Evolutionary conservation across 2,329 filamentous ascomycete genomes (phyloP).

Genomic region (Nigrospora osmanthi): DNA sequence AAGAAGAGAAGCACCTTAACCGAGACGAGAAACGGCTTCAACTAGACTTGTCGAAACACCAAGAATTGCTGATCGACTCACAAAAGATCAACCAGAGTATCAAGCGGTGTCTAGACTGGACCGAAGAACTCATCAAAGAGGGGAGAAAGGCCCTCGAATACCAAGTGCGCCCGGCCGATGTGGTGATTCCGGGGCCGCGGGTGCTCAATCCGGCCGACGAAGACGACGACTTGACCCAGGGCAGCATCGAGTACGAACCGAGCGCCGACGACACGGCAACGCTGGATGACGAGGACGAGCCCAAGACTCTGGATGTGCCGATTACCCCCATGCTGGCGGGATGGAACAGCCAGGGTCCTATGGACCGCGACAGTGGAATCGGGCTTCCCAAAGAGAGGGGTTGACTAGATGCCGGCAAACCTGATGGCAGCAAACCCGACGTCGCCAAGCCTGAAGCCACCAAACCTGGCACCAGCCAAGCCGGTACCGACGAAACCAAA

Average conservation of each 20-base stretch:
- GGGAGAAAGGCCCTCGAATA: constrained; percentile 84
- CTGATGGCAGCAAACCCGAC: neutral
- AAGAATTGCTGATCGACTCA: constrained; percentile 78
- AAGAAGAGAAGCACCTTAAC: constrained; percentile 48
- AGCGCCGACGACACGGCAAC: neutral
- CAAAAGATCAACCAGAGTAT: constrained; percentile 95
- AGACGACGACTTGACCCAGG: constrained; percentile 38
- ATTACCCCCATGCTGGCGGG: constrained; percentile 1
- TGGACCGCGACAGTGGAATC: neutral
- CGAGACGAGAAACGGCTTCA: constrained; percentile 78
- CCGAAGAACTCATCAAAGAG: constrained; percentile 83
- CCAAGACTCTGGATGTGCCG: neutral
- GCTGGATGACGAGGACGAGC: constrained; percentile 52
- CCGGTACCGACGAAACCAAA: too few relatives aligned
- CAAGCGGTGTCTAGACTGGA: constrained; percentile 81
- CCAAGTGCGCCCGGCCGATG: constrained; percentile 67
- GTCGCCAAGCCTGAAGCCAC: too few relatives aligned
- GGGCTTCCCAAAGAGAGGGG: neutral
- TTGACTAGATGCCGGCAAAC: neutral
- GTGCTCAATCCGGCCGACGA: constrained; percentile 59
- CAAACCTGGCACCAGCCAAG: too few relatives aligned
- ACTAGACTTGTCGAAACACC: constrained; percentile 80
- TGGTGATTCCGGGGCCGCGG: constrained; percentile 67
- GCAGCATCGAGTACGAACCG: constrained; percentile 3
- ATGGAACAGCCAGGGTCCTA: neutral